Base-by-base conservation (phyloP, 78 protist genomes). In the Isochrysis galbana region DNA sequence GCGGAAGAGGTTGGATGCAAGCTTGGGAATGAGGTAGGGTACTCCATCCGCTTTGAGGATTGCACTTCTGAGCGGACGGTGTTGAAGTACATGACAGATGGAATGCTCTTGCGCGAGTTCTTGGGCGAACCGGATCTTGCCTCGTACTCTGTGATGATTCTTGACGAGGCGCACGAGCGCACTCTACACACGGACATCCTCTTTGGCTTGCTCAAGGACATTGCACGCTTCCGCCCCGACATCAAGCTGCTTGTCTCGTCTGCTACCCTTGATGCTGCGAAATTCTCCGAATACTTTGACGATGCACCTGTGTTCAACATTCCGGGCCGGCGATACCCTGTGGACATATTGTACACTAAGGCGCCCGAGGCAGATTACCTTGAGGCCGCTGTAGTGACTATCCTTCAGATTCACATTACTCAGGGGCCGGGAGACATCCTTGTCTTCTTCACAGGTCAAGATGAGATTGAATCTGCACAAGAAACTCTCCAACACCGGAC, bases 101-200 rank as follows among this genome's bases (percentile, higher is more conserved):
- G 99, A 48, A 98, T 98, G 99, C 94, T 99, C 61, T 96, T 99
- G 55, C 96, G 99, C 19, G 99, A 99, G 93, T 97, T 97, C 45
- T 90, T 98, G 5, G 38, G 91, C 32, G 98, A 97, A 89, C 99
- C 99, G 10, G 98, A 95, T 87, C 95, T 97, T 34, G 36, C 91
- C 7, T 17, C 67, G 39, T 99, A 98, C 94, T 78, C 94, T 11
- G 98, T 94, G 42, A 91, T 99, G 90, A 98, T 99, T 74, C 95
- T 99, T 38, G 99, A 99, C 92, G 99, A 99, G 94, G 99, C 99
- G 38, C 99, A 99, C 96, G 99, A 98, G 94, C 97, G 99, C 38
- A 97, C 99, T 0, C 96, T 98, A 7, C 98, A 98, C 98, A 99
- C 99, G 21, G 99, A 99, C 94, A 61, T 99, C 48, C 95, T 99